Conservation (phyloP, 495 filamentous ascomycete genomes). For the Penicillium fimorum region DNA sequence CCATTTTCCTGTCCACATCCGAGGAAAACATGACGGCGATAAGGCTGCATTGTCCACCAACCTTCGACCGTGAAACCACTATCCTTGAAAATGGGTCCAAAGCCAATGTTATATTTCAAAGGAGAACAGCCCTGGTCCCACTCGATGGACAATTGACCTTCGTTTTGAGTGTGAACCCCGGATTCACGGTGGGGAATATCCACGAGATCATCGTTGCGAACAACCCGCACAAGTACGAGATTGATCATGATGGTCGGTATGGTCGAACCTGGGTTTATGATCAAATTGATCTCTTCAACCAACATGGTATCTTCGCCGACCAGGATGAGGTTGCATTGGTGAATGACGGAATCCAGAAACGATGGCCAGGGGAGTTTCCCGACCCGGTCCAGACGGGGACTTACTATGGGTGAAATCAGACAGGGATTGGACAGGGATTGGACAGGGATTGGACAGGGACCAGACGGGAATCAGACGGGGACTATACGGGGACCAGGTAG, state of each 20-base stretch:
- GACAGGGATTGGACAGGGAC: too few species aligned
- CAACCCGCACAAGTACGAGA: not conserved
- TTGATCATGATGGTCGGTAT: not conserved
- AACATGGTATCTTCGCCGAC: not conserved
- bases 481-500: too few species aligned
- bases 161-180: not conserved
- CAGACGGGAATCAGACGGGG: not conserved
- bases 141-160: not conserved
- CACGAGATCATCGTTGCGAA: not conserved
- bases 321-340: not conserved
- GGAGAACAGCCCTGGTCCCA: not conserved
- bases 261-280: not conserved
- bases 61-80: not conserved
- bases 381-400: not conserved
- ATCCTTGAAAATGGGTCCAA: not conserved
- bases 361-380: not conserved
- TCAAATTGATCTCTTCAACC: not conserved
- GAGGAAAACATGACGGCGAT: not conserved
- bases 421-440: too few species aligned
- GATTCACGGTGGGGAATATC: not conserved
- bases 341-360: not conserved
- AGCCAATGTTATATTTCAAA: not conserved
- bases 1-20: not conserved
- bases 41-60: not conserved
- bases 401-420: not conserved